Conservation (phyloP, 176 grass and related monocot genomes). For the Ensete glaucum region DNA sequence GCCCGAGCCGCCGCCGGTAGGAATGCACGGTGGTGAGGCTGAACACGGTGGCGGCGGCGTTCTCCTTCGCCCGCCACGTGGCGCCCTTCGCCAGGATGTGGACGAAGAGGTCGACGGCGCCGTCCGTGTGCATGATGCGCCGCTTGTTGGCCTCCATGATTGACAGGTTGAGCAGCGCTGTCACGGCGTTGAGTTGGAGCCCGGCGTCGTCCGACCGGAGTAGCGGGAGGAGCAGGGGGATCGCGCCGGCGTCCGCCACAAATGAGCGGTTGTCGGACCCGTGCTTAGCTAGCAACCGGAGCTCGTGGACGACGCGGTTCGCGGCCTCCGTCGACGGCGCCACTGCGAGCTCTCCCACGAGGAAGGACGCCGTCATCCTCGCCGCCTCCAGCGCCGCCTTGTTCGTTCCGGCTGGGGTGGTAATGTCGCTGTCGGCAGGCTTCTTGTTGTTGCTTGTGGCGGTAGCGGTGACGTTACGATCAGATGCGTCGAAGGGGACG, state of each 20-base stretch:
- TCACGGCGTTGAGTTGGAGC: constrained; percentile 3
- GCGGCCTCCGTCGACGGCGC: background rate
- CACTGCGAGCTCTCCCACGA: constrained; percentile 4
- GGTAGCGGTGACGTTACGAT: background rate
- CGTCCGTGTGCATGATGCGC: constrained; percentile 12
- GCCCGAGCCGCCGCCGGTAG: background rate
- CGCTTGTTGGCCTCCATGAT: constrained; percentile 14
- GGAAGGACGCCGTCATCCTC: constrained; percentile 15
- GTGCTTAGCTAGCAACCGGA: constrained; percentile 11
- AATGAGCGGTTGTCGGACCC: constrained; percentile 8
- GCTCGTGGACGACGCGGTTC: constrained; percentile 1
- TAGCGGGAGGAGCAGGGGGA: constrained; percentile 13
- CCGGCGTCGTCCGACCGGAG: background rate
- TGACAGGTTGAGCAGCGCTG: constrained; percentile 18
- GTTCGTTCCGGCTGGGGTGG: background rate
- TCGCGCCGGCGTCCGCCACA: constrained; percentile 16
- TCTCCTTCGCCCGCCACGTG: constrained; percentile 6
- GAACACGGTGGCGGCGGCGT: constrained; percentile 12
- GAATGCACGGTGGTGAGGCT: constrained; percentile 10
- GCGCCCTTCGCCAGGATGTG: background rate
- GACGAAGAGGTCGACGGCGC: constrained; percentile 13
- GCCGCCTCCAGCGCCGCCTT: constrained; percentile 7
- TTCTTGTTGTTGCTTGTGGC: background rate
- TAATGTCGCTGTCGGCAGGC: background rate
- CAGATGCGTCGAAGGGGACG: background rate